Base-by-base conservation (phyloP, 768 basidiomycete species). In the Collybia nuda region DNA sequence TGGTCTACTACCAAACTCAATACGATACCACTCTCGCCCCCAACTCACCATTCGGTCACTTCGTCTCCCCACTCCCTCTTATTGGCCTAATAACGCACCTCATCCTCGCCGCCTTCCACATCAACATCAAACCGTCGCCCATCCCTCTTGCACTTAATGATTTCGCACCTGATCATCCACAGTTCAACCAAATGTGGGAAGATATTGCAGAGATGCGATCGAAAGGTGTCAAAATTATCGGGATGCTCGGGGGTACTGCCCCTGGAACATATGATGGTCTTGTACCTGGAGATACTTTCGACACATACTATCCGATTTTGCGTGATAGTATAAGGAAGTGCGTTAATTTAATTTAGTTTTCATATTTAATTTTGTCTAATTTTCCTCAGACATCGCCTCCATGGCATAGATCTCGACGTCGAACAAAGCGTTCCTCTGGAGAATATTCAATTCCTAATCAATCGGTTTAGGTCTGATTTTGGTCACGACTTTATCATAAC, bases 321-420 rank as follows among this genome's bases (percentile, higher is more conserved):
- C 23, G 35, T 19, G 44, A 56, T 36, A 55, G 47, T 50, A 62
- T 63, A 14, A 22, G 44, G 19, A 50, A 58, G 56, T 61, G 11
- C 19, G 59, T 54, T 24, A 14, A 15, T 9, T 11, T 39, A n/a
- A n/a, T 44, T 15, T 38, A 23, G 5, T 22, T 14, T 17, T 43
- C 42, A 5, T 2, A 40, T 15, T n/a, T n/a, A n/a, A 12, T 41
- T 22, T 12, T 37, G 44, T 17, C 15, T 53, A 14, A n/a, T 35
- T 21, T 17, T 7, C 7, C 23, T 12, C 44, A 61, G 59, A 35
- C 57, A 61, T 44, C 8, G 55, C 6, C 53, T 64, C 8, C 61
- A 64, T 48, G 63, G 63, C 18, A 56, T 64, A 56, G 63, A 64
- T 32, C 55, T 64, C 18, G 63, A 64, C 42, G 59, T 64, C 14